Base-by-base conservation (phyloP, 23 red algal genomes). In the Gracilaria caudata region DNA sequence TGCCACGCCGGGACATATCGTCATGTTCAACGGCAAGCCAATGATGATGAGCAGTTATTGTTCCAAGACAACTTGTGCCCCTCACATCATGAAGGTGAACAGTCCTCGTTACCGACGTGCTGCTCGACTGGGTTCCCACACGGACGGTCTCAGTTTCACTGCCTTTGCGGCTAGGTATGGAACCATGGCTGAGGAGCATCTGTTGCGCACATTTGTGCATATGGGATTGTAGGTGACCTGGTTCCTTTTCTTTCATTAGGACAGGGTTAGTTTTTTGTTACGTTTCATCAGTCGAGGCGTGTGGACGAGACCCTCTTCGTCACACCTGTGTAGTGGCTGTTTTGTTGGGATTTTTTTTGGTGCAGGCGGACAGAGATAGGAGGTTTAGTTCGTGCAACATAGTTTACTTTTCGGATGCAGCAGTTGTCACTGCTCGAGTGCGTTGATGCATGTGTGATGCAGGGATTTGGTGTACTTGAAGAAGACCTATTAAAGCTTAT, bases 91-190 rank as follows among this genome's bases (percentile, higher is more conserved):
- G 54, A 75, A 51, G 77, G 85, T 89, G 68, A 89, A 89, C 56
- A 89, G 85, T 68, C 85, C 85, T 0, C 68, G 85, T 17, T 64
- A 65, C 21, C 12, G 34, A 21, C 64, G 47, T 28, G 55, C 51
- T 8, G 73, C 72, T 16, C 16, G 85, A 26, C 53, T 89, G 4
- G 19, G 17, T 17, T 65, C 72, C 4, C 64, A 66, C 19, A 89
- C 85, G 20, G 73, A 68, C 4, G 71, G 60, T 24, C 74, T 89
- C 7, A 68, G 21, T 23, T 89, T 89, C 74, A 89, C 85, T 46
- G 85, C 85, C 19, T 89, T 89, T 61, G 71, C 85, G 39, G 85
- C 85, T 2, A 64, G 70, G 60, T 89, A 78, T 51, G 85, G 47
- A 28, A 79, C 51, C 10, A 26, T 32, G 0, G 51, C 57, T 19